Evolutionary conservation across 2,329 filamentous ascomycete genomes (phyloP).

Genomic region (Fusarium albosuccineum): DNA sequence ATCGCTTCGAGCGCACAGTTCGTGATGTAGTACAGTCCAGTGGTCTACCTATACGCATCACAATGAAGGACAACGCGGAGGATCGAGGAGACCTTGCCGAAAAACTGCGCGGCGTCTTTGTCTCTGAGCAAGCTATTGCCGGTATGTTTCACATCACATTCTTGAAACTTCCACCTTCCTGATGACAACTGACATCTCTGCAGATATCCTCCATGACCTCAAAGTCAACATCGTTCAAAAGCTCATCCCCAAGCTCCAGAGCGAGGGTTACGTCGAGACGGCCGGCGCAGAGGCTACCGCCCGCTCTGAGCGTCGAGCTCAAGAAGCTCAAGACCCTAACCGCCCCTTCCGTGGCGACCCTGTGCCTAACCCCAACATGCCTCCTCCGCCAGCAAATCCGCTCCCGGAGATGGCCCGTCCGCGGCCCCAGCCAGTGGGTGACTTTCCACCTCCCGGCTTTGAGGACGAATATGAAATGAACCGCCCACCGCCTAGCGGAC

Average conservation of each 20-base stretch:
- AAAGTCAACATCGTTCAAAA: conserved; percentile 87
- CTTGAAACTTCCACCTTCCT: neutral
- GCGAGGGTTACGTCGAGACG: conserved; percentile 81
- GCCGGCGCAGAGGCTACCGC: conserved; percentile 59
- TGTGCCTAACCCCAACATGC: conserved; percentile 68
- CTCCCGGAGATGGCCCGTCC: conserved; percentile 69
- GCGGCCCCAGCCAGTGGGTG: conserved; percentile 73
- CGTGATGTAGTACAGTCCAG: conserved; percentile 79
- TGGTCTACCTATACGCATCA: conserved; percentile 68
- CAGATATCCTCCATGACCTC: conserved; percentile 77
- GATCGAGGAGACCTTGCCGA: conserved; percentile 62
- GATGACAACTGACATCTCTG: neutral
- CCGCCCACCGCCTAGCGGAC: conserved; percentile 61
- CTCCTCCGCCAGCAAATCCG: conserved; percentile 76
- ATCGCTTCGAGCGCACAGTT: conserved; percentile 77
- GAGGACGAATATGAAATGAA: conserved; percentile 93
- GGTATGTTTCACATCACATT: conserved; percentile 44
- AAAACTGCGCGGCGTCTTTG: conserved; percentile 75
- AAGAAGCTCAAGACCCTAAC: conserved; percentile 53
- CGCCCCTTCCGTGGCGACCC: conserved; percentile 58
- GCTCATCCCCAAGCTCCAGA: conserved; percentile 80
- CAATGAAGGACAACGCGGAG: conserved; percentile 59
- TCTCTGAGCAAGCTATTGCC: conserved; percentile 76
- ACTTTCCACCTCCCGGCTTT: conserved; percentile 89
- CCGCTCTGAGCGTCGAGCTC: conserved; percentile 55